Base-by-base conservation (phyloP, 2,329 filamentous ascomycete species). In the Aspergillus hortae region DNA sequence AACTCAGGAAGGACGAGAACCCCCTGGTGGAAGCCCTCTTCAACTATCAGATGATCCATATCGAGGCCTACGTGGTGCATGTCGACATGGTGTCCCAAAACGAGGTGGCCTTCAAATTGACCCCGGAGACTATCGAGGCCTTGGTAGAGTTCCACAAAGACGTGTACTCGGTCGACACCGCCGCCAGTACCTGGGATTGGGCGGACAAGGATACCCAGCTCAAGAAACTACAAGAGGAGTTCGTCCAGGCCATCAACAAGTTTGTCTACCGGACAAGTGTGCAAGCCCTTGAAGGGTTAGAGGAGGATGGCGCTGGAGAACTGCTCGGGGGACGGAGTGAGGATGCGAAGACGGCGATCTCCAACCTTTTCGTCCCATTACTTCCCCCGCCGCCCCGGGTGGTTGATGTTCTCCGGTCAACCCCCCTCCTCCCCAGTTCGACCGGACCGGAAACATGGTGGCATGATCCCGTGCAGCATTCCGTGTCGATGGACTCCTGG, bases 51-150 rank as follows among this genome's bases (percentile, higher is more conserved):
- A 83, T 96, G 68, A 79, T 96, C 67, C 90, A 96, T 71, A 79
- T 97, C 63, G 92, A 97, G 76, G 94, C 94, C 48, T 99, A 99
- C 72, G 92, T 97, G 63, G 94, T 99, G 56, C 92, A 97, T 74
- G 91, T 99, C 74, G 94, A 99, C 78, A 96, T 97, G 91, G 92
- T 99, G 54, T 85, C 95, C 66, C 88, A 92, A 74, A 94, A 95
- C 71, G 94, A 97, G 78, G 91, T 99, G 67, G 94, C 92, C 61
- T 97, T 92, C 83, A 99, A 99, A 82, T 83, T 99, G 67, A 97
- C 92, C 21, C 84, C 87, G 53, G 94, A 97, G 70, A 91, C 92
- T 56, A 99, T 99, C 75, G 91, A 96, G 66, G 77, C 89, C 48
- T 83, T 99, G 59, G 87, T 96, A 70, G 90, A 96, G 71, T 95